A percentile compares a stretch with the other conserved stretches of the same genome.
These are phyloP conservation scores for Flaveria floridana DNA, from an alignment of 140 eudicot species.

Conservation along the genomic window DNA sequence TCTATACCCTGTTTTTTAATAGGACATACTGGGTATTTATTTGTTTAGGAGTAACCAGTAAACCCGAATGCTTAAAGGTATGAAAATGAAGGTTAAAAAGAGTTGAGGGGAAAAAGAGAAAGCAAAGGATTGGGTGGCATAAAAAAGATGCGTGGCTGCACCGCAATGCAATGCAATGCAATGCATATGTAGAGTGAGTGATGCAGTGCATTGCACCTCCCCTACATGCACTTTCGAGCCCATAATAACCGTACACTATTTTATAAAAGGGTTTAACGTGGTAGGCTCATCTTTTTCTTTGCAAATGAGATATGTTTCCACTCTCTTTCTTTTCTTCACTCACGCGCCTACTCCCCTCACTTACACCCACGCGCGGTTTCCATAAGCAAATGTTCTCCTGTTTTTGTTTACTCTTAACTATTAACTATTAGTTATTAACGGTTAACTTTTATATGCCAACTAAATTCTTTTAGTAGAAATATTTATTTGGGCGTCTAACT, in stretches of 20 bases:
- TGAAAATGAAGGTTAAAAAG: background rate
- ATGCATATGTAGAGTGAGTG: slow-evolving; percentile 34
- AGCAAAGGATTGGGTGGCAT: slow-evolving; percentile 36
- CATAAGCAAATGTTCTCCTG: too few relatives aligned
- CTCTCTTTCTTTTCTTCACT: background rate
- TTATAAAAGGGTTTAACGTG: slow-evolving; percentile 26
- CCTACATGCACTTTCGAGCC: slow-evolving; percentile 38
- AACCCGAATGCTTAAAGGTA: background rate
- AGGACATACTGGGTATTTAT: too few relatives aligned
- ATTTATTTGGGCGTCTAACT: too few relatives aligned
- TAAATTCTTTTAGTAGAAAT: too few relatives aligned
- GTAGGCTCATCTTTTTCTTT: slow-evolving; percentile 20
- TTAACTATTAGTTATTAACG: too few relatives aligned
- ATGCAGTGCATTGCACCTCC: slow-evolving; percentile 36
- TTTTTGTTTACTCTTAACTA: too few relatives aligned
- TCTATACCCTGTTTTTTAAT: too few relatives aligned
- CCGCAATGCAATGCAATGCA: slow-evolving; percentile 47
- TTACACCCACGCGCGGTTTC: slow-evolving; percentile 6
- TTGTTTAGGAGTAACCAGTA: too few relatives aligned
- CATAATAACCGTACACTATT: slow-evolving; percentile 34
- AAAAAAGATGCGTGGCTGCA: slow-evolving; percentile 46
- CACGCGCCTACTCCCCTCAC: slow-evolving; percentile 4
- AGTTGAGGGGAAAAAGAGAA: slow-evolving; percentile 9
- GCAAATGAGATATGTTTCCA: slow-evolving; percentile 23
- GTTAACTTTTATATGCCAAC: too few relatives aligned